A percentile compares a stretch with the other conserved stretches of the same genome.
phyloP scores from a whole-genome alignment of 306 rosid genomes.

The Rosa persica region DNA sequence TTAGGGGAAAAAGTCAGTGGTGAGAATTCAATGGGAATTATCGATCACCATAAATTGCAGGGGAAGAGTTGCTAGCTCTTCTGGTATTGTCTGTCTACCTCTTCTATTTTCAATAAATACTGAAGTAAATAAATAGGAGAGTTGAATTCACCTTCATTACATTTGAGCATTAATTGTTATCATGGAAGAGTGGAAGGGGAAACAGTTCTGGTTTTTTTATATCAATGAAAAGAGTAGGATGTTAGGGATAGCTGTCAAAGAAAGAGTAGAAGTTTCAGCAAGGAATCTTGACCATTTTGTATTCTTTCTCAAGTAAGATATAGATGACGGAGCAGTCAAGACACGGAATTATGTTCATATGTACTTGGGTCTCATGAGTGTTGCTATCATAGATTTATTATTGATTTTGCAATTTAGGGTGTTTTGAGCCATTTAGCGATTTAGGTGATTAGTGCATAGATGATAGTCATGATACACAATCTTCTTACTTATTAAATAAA shows the following conservation, averaged over 20 bases:
- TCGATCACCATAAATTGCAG: neutral
- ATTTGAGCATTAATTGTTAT: conserved; percentile 26
- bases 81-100: conserved; percentile 1
- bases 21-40: neutral
- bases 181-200: conserved; percentile 16
- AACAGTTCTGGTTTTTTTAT: conserved; percentile 20
- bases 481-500: neutral
- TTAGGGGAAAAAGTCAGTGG: neutral
- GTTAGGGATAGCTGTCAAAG: conserved; percentile 55
- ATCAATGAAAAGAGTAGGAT: conserved; percentile 33
- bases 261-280: conserved; percentile 46
- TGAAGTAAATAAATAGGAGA: conserved; percentile 24
- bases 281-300: conserved; percentile 73
- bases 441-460: neutral
- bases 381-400: neutral
- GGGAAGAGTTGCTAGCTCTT: neutral
- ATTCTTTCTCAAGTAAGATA: conserved; percentile 33
- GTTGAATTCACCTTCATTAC: conserved; percentile 23
- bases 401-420: neutral
- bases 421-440: neutral
- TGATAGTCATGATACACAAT: too few species aligned
- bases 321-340: conserved; percentile 37
- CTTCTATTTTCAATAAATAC: conserved; percentile 36
- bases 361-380: neutral
- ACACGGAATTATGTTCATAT: conserved; percentile 19